phyloP scores from a whole-genome alignment of 139 green algal genomes.

The Chlamydomonas sphaeroides region DNA sequence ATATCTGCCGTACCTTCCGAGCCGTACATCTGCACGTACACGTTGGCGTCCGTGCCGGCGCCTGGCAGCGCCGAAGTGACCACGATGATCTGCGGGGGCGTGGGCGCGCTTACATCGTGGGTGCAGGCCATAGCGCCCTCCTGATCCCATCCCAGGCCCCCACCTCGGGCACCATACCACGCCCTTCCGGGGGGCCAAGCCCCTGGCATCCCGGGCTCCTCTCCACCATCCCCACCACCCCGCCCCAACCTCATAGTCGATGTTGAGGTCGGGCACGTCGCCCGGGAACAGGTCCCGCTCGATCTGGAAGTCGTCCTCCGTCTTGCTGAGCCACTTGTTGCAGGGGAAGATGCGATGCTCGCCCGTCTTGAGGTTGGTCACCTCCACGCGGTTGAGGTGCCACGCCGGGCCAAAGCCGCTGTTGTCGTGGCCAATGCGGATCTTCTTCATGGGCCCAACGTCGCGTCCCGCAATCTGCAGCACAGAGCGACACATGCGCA shows the following conservation, averaged over 20 bases:
- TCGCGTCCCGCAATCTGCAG: slow-evolving; percentile 41
- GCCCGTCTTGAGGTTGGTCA: slow-evolving; percentile 51
- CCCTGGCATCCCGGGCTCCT: too few relatives aligned
- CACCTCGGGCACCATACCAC: too few relatives aligned
- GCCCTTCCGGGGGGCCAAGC: too few relatives aligned
- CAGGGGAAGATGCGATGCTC: slow-evolving; percentile 44
- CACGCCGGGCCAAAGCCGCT: slow-evolving; percentile 46
- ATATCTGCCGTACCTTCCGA: slow-evolving; percentile 40
- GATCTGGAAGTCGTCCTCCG: slow-evolving; percentile 53
- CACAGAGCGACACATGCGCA: too few relatives aligned
- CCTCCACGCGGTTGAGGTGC: slow-evolving; percentile 66
- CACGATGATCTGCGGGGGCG: slow-evolving; percentile 13
- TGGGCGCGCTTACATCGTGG: too few relatives aligned
- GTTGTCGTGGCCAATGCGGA: slow-evolving; percentile 63
- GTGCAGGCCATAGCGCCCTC: too few relatives aligned
- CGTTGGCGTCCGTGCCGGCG: slow-evolving; percentile 72
- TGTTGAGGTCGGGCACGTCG: slow-evolving; percentile 23
- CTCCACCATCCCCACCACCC: too few relatives aligned
- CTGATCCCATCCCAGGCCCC: too few relatives aligned
- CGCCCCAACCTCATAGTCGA: slow-evolving; percentile 42
- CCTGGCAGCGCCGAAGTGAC: slow-evolving; percentile 62
- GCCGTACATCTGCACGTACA: slow-evolving; percentile 58
- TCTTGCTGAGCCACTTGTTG: slow-evolving; percentile 51
- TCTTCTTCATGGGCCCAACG: slow-evolving; percentile 48
- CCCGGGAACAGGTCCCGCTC: slow-evolving; percentile 56